phyloP scores from a whole-genome alignment of 768 basidiomycete genomes.

The Coprinellus micaceus region DNA sequence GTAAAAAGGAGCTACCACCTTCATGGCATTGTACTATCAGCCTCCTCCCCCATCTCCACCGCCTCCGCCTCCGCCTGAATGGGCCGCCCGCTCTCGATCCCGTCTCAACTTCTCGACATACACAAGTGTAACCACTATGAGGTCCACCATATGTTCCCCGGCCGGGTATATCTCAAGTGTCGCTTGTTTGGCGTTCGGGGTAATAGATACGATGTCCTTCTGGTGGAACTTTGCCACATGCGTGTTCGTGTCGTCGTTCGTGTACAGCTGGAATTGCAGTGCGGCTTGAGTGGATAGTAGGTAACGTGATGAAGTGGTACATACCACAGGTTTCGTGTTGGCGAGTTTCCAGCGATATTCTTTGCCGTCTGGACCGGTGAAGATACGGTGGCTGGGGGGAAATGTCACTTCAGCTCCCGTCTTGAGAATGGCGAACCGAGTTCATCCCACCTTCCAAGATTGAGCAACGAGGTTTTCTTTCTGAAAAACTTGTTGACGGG shows the following conservation, averaged over 20 bases:
- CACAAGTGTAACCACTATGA: slow-evolving; percentile 30
- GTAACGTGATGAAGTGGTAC: neutral
- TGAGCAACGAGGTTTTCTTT: slow-evolving; percentile 14
- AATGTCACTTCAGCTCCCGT: too few species aligned
- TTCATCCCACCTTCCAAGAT: slow-evolving; percentile 15
- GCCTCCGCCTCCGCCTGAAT: too few species aligned
- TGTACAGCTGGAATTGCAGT: slow-evolving; percentile 10
- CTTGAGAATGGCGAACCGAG: neutral
- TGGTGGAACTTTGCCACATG: slow-evolving; percentile 16
- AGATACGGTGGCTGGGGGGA: slow-evolving; percentile 9
- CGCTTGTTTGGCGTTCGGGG: slow-evolving; percentile 12
- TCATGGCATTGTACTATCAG: too few species aligned
- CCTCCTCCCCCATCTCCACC: too few species aligned
- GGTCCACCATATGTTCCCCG: slow-evolving; percentile 25
- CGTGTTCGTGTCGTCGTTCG: slow-evolving; percentile 18
- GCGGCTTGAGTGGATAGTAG: neutral
- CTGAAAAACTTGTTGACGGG: slow-evolving; percentile 15
- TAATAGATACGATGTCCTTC: slow-evolving; percentile 9
- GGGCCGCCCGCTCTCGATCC: slow-evolving; percentile 16
- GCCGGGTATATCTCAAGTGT: slow-evolving; percentile 24
- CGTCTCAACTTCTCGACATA: slow-evolving; percentile 27
- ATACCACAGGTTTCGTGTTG: slow-evolving; percentile 16
- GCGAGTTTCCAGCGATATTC: slow-evolving; percentile 32
- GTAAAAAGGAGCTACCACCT: too few species aligned
- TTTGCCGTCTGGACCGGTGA: slow-evolving; percentile 16